phyloP scores from a whole-genome alignment of 2,329 filamentous ascomycete species.

The Xylariaceae sp. region DNA sequence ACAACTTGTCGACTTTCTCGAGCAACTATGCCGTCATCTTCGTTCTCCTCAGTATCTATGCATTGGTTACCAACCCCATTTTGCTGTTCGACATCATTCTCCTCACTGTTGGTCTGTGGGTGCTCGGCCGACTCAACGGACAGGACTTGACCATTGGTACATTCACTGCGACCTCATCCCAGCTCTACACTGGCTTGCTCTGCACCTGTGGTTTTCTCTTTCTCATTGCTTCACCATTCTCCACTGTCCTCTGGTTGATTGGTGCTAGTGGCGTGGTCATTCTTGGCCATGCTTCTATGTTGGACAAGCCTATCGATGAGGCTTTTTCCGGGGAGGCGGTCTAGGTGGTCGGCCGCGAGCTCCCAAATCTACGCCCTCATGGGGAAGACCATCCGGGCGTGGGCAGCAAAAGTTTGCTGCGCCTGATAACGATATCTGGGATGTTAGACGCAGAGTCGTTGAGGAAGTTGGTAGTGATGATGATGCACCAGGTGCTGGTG shows the following conservation, averaged over 20 bases:
- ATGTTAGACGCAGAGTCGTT: constrained; percentile 45
- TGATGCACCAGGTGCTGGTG: constrained; percentile 51
- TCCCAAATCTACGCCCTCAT: constrained; percentile 88
- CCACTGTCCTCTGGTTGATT: constrained; percentile 88
- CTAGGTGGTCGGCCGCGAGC: constrained; percentile 99
- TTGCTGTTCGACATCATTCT: constrained; percentile 91
- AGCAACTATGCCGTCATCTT: constrained; percentile 97
- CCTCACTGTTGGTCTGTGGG: constrained; percentile 78
- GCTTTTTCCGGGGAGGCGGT: constrained; percentile 99
- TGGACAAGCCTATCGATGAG: constrained; percentile 99
- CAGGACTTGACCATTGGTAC: constrained; percentile 81
- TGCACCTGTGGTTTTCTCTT: constrained; percentile 78
- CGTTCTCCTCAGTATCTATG: constrained; percentile 92
- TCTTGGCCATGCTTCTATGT: constrained; percentile 86
- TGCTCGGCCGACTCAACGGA: constrained; percentile 86
- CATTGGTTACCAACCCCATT: constrained; percentile 77
- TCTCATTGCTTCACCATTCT: constrained; percentile 77
- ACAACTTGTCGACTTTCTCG: constrained; percentile 95
- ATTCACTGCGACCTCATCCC: constrained; percentile 78
- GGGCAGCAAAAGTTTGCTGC: constrained; percentile 59
- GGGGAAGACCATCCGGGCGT: constrained; percentile 99
- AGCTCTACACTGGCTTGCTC: constrained; percentile 87
- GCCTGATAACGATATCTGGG: constrained; percentile 45
- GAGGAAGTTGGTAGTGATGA: constrained; percentile 64
- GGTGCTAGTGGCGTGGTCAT: constrained; percentile 92